A percentile compares a stretch with the other conserved stretches of the same genome.
These are phyloP conservation scores for Mycena galericulata DNA, from an alignment of 768 basidiomycete species.

Conservation along the genomic window DNA sequence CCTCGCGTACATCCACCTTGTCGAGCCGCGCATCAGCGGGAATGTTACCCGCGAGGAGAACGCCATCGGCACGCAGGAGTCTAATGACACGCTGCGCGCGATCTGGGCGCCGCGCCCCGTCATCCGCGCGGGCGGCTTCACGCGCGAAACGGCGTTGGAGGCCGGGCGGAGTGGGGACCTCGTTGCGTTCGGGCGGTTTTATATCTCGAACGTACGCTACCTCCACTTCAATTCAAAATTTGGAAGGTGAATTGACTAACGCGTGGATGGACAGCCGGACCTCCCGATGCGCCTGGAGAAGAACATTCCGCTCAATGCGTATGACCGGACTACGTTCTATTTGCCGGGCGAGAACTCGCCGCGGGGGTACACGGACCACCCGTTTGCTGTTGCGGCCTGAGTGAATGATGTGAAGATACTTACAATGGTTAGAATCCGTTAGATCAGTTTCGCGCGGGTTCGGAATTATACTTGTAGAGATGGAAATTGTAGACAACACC, in stretches of 20 bases:
- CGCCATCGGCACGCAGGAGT: constrained; percentile 20
- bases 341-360: constrained; percentile 12
- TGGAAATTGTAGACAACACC: no score
- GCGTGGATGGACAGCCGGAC: constrained; percentile 40
- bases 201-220: constrained; percentile 51
- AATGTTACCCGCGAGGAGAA: not conserved
- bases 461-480: no score
- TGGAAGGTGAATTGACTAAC: no score
- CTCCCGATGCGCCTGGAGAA: constrained; percentile 44
- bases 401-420: no score
- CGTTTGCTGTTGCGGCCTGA: no score
- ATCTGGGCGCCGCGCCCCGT: constrained; percentile 47
- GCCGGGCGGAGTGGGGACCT: constrained; percentile 43
- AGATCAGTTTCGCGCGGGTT: no score
- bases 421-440: no score
- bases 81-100: constrained; percentile 43
- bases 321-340: constrained; percentile 38
- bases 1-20: constrained; percentile 58
- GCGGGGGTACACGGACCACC: constrained; percentile 41
- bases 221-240: no score
- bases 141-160: not conserved
- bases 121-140: constrained; percentile 31
- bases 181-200: constrained; percentile 50
- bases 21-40: constrained; percentile 42
- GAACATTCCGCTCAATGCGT: constrained; percentile 36